Percentiles rank a stretch among this genome's conserved stretches.
Evolutionary conservation across 1,139 yeast species (phyloP).

Genomic region (Debaryomyces udenii): DNA sequence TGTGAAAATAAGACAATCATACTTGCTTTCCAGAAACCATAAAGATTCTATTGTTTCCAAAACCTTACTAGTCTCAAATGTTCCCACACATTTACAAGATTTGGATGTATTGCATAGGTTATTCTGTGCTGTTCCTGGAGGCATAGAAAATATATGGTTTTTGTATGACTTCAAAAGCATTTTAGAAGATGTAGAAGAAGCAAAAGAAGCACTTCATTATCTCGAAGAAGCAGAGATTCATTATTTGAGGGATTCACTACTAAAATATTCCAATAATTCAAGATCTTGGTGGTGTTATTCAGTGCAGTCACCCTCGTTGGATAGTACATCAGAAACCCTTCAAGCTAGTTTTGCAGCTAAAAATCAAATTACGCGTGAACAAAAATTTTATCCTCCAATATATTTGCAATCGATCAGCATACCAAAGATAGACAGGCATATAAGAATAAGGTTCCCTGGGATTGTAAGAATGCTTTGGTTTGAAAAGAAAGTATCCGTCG

Average conservation of each 20-base stretch:
- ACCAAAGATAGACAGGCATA: constrained; percentile 30
- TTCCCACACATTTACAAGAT: constrained; percentile 43
- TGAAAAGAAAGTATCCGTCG: constrained; percentile 24
- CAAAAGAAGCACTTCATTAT: constrained; percentile 33
- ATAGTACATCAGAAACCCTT: not conserved
- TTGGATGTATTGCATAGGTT: constrained; percentile 27
- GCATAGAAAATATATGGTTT: constrained; percentile 53
- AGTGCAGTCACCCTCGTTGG: not conserved
- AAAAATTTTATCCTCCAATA: constrained; percentile 41
- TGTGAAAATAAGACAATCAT: constrained; percentile 46
- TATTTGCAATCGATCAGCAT: constrained; percentile 21
- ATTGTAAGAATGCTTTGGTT: constrained; percentile 27
- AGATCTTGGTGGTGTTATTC: not conserved
- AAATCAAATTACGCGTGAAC: constrained; percentile 9
- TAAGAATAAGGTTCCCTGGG: constrained; percentile 34
- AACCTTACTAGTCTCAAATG: constrained; percentile 52
- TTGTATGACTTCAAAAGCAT: constrained; percentile 47
- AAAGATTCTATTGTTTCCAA: constrained; percentile 31
- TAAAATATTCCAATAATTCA: constrained; percentile 1
- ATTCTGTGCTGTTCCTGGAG: constrained; percentile 44
- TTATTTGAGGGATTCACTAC: constrained; percentile 20
- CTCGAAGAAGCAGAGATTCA: constrained; percentile 42
- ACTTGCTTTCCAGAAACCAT: constrained; percentile 31
- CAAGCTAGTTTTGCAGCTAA: not conserved
- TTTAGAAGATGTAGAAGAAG: constrained; percentile 30